Evolutionary conservation across 2,329 filamentous ascomycete genomes (phyloP).

Genomic region (Coniochaeta sp.): DNA sequence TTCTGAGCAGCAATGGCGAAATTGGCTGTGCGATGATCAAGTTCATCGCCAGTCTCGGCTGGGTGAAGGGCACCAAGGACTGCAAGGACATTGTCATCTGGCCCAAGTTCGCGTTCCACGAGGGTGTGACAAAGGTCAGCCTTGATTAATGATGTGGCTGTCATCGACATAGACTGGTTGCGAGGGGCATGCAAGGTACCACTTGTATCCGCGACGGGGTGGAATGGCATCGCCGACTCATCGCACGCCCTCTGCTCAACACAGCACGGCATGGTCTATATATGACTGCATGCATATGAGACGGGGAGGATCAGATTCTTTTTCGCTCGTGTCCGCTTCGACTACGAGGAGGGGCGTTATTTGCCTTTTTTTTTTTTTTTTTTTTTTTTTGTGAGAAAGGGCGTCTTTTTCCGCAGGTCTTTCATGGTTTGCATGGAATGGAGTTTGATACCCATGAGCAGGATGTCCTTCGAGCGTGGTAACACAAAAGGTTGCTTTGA

Average conservation of each 20-base stretch:
- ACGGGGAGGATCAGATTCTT: too few species aligned
- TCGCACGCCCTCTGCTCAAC: not conserved
- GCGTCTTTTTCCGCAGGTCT: too few species aligned
- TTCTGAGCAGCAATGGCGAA: conserved; percentile 4
- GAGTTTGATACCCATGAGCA: too few species aligned
- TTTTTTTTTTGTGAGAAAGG: too few species aligned
- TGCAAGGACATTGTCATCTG: conserved; percentile 13
- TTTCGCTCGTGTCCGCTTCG: too few species aligned
- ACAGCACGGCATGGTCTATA: not conserved
- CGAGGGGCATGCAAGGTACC: not conserved
- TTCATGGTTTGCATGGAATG: too few species aligned
- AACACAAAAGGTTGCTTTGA: too few species aligned
- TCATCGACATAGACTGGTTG: not conserved
- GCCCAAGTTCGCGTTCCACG: conserved; percentile 12
- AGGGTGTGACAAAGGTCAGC: conserved; percentile 1
- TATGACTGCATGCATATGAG: not conserved
- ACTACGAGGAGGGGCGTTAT: too few species aligned
- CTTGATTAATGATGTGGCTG: not conserved
- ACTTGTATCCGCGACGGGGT: not conserved
- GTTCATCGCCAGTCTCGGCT: conserved; percentile 14
- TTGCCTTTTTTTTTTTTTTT: too few species aligned
- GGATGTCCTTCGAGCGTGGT: too few species aligned
- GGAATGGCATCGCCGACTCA: not conserved
- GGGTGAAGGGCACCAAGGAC: conserved; percentile 12
- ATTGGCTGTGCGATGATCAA: conserved; percentile 11